These are phyloP conservation scores for Aristolochia contorta DNA, from an alignment of 164 flowering plant species.

Conservation along the genomic window DNA sequence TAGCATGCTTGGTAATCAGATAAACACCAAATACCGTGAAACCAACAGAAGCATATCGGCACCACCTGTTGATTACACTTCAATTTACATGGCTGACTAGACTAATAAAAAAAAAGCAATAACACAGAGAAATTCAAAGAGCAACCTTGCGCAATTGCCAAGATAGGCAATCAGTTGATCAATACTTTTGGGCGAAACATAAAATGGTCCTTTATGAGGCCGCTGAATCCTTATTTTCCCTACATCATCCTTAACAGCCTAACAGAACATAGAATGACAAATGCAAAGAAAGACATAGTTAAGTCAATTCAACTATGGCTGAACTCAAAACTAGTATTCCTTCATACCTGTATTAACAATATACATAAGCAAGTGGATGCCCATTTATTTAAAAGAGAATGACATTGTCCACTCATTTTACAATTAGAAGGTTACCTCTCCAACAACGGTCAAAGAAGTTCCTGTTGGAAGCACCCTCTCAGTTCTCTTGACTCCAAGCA, in stretches of 20 bases:
- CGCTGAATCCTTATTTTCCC: constrained; percentile 78
- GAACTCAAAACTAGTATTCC: neutral
- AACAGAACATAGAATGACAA: constrained; percentile 8
- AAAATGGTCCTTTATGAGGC: constrained; percentile 91
- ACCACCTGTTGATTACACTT: constrained; percentile 47
- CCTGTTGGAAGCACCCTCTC: constrained; percentile 95
- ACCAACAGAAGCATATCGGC: constrained; percentile 75
- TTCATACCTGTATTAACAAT: no score
- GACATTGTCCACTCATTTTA: no score
- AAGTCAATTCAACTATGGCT: neutral
- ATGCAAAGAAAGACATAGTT: neutral
- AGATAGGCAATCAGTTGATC: constrained; percentile 83
- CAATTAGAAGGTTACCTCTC: constrained; percentile 54
- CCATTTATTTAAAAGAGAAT: no score
- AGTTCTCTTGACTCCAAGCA: constrained; percentile 96
- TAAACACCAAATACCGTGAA: constrained; percentile 66
- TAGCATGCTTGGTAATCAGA: constrained; percentile 68
- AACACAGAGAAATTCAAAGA: constrained; percentile 3
- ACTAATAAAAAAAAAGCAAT: neutral
- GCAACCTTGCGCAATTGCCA: constrained; percentile 89
- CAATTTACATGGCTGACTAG: constrained; percentile 2
- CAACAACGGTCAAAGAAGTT: constrained; percentile 86
- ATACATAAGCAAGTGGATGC: no score
- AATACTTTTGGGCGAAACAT: constrained; percentile 72
- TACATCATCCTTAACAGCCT: constrained; percentile 94